Evolutionary conservation across 495 filamentous ascomycete genomes (phyloP), one percentile per base, ranked within the genome.

Genomic region (Penicillium roqueforti): DNA sequence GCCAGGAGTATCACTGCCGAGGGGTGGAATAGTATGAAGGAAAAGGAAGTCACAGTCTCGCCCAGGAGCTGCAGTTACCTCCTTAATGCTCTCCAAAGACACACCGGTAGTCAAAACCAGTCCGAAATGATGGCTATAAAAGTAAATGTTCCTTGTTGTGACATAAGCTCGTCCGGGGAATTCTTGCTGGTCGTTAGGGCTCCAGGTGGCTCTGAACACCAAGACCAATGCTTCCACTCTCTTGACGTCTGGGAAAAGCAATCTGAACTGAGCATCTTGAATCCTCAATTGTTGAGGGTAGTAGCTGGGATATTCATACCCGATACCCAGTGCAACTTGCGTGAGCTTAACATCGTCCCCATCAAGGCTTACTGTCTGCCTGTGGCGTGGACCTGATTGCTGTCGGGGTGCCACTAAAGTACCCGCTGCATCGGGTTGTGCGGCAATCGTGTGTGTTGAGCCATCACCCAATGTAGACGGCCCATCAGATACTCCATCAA

Each of bases 41-140:
- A 88, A 97, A 18, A 98, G 80, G 66, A 92, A 95, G 68, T 98
- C 93, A 65, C 89, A 96, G 55, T 97, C 92, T 59, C 85, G 82
- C 31, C 92, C 95, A 22, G 88, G 83, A 10, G 91, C 90, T 37
- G 89, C 88, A 19, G 91, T 97, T 41, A 97, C 88, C 66, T 97
- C 93, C 34, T 80, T 80, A 54, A 97, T 87, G 50, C 72, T 81
- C n/a, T 82, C 78, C 40, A 98, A 76, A 32, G 78, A 81, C 31
- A 89, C 80, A 18, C 80, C 80, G 31, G 89, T 88, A 1, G 89
- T 91, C 42, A 97, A 75, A 0, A 96, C 89, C 25, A 98, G 77
- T n/a, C 93, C 93, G 61, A 95, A 80, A 58, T 96, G 87, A 65
- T 97, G 84, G 48, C 91, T 95, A 72, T 96, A 98, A 67, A 98